Evolutionary conservation across 1,284 basidiomycete species (phyloP), one percentile per base, ranked within the genome.

Genomic region (Heliocybe sulcata): DNA sequence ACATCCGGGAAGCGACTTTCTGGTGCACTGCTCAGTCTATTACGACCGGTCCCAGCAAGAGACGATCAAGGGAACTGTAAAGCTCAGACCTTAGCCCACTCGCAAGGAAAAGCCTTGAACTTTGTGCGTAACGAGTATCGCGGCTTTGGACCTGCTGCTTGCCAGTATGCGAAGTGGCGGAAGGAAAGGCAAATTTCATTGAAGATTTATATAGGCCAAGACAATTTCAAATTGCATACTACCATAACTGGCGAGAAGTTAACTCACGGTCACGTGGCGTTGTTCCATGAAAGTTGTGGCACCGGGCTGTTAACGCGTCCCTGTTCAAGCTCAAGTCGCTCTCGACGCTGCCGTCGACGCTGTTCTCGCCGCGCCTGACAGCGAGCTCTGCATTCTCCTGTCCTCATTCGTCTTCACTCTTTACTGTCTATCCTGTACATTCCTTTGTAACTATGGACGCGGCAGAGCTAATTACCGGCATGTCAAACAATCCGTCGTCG

Each of bases 51-150:
- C 61, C 58, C 62, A 49, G 59, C 58, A 61, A 59, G 61, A 59
- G 61, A 48, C 55, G 51, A 57, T 62, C 53, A 48, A 58, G 55
- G 58, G 61, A 60, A 60, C 59, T 23, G 58, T 22, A 56, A 63
- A 58, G 54, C 62, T 66, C 65, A 66, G 65, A 66, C 63, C 64
- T 66, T 66, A 63, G 59, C 65, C 64, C 64, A 59, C 63, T 66
- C 65, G 63, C 60, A 54, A 65, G 45, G 22, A 56, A 53, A 56
- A 56, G 38, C 35, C 27, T 51, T 33, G 49, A 42, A 20, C 35
- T 56, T 59, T 58, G 64, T 64, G 55, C 55, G 64, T 53, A 45
- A 54, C 61, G 64, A 65, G 64, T 59, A 52, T 66, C 62, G 64
- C 61, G 61, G 63, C 56, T 55, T 65, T 65, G 57, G 58, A 58